Evolutionary conservation across 164 flowering plant genomes (phyloP), one percentile per base, ranked within the genome.

Genomic region (Hamamelis virginiana): DNA sequence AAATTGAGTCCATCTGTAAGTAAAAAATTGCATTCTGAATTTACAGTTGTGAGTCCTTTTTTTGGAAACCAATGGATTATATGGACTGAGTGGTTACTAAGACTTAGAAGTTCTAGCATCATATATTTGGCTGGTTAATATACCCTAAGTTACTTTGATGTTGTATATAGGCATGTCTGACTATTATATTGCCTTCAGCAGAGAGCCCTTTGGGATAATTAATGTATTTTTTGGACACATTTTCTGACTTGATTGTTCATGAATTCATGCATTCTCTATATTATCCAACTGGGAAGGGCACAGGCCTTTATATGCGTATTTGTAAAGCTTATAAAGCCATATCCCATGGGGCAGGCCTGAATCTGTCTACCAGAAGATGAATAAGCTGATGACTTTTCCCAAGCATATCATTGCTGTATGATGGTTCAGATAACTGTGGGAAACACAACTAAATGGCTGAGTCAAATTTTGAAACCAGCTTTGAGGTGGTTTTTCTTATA

Each of bases 1-100:
- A 95, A 95, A 80, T 72, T 95, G 84, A 85, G 74, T 66, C 87
- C 96, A 73, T 81, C 90, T 59, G 99, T 95, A 80, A 90, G 99
- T 86, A 44, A 18, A 51, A 67, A 48, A 18, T 66, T 72, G 27
- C 51, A 41, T 61, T 44, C 46, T 48, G 44, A 12, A 21, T 51
- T 27, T 67, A 14, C 23, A 22, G 10, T 48, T 43, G 52, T 5
- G 8, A 43, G 4, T 5, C 14, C 51, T 46, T 59, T 15, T 21
- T 47, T 44, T 25, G 11, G 15, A 25, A 55, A 26, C 19, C 21
- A 19, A 3, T 45, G 11, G 47, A 48, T 26, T 26, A 23, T 9
- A 10, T 25, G 25, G 0, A 15, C 2, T 57, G 56, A 13, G 12
- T 18, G 45, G 28, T 18, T 16, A 52, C 23, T 43, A 41, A 43